Conservation (phyloP, 2,329 filamentous ascomycete species). For the Fusarium pseudoanthophilum region DNA sequence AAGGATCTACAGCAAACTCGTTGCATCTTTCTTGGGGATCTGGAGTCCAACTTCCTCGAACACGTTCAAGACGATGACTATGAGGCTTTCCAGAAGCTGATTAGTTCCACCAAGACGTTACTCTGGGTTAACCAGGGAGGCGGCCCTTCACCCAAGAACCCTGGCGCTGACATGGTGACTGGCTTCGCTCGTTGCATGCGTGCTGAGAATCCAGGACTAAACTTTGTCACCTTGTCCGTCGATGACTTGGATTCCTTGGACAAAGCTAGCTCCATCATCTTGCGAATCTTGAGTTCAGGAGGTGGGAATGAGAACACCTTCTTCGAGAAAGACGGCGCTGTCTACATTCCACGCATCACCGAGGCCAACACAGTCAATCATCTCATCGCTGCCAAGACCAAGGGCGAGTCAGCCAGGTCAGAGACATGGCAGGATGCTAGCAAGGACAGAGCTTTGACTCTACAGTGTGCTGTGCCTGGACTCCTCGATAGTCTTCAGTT, state of each 20-base stretch:
- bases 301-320: not conserved
- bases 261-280: not conserved
- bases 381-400: not conserved
- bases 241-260: not conserved
- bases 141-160: not conserved
- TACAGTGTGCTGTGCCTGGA: constrained; percentile 2
- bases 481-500: constrained; percentile 9
- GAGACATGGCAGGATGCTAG: not conserved
- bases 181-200: constrained; percentile 7
- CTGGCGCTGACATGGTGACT: constrained; percentile 1
- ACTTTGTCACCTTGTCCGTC: not conserved
- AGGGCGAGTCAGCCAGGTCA: not conserved
- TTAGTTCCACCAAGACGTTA: not conserved
- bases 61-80: not conserved
- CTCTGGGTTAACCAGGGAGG: constrained; percentile 6
- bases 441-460: not conserved
- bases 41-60: not conserved
- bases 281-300: not conserved
- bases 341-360: constrained; percentile 2
- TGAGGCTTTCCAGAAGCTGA: not conserved
- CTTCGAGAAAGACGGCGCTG: constrained; percentile 1
- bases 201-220: constrained; percentile 2
- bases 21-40: not conserved
- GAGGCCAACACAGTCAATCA: constrained; percentile 5
- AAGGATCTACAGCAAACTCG: not conserved